A percentile compares a stretch with the other conserved stretches of the same genome.
These are phyloP conservation scores for Kwoniella newhampshirensis DNA, from an alignment of 768 basidiomycete species.

Conservation along the genomic window DNA sequence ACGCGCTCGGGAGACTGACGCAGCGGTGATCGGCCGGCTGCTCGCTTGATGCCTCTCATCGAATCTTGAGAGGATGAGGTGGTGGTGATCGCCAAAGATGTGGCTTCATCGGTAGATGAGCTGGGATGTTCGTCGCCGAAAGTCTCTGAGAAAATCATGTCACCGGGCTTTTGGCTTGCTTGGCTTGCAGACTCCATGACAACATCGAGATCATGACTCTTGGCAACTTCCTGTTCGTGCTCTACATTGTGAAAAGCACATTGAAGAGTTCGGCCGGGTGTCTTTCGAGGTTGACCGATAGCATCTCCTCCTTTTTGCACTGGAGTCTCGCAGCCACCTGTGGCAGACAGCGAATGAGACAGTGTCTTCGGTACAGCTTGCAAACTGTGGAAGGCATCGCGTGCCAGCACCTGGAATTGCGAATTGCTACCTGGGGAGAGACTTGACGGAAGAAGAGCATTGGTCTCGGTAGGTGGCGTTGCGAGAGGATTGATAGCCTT, in stretches of 20 bases:
- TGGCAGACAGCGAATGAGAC: no score
- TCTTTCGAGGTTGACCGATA: slow-evolving; percentile 44
- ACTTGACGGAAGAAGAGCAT: slow-evolving; percentile 2
- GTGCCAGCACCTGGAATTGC: no score
- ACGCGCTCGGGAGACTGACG: slow-evolving; percentile 6
- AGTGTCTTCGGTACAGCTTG: no score
- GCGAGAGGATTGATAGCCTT: slow-evolving; percentile 31
- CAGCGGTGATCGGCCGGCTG: slow-evolving; percentile 17
- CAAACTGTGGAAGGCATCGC: no score
- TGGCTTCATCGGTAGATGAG: not conserved
- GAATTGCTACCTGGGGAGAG: not conserved
- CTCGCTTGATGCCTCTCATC: slow-evolving; percentile 38
- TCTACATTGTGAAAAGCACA: no score
- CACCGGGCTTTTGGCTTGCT: no score
- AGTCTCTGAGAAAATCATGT: no score
- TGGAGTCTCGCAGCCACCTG: not conserved
- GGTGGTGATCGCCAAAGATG: not conserved
- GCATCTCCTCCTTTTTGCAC: slow-evolving; percentile 34
- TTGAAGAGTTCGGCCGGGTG: slow-evolving; percentile 12
- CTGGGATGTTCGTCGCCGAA: not conserved
- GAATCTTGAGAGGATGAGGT: slow-evolving; percentile 2
- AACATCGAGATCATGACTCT: no score
- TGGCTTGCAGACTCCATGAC: no score
- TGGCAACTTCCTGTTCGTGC: no score
- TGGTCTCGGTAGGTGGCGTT: slow-evolving; percentile 34